These are phyloP conservation scores for Diaporthe eres DNA, from an alignment of 2,329 filamentous ascomycete genomes.

Conservation along the genomic window DNA sequence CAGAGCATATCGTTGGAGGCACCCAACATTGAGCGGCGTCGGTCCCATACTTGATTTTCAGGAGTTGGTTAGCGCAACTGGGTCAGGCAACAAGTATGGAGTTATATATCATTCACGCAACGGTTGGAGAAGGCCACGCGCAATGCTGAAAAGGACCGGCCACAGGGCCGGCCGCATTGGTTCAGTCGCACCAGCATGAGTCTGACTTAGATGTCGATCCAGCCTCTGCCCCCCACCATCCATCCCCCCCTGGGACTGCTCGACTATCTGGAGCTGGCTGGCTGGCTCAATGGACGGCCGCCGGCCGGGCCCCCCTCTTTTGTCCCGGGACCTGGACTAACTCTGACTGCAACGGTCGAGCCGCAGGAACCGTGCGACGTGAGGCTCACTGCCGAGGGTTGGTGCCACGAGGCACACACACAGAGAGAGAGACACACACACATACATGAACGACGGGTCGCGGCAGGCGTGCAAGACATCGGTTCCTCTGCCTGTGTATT, in stretches of 20 bases:
- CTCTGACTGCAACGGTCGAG: not conserved
- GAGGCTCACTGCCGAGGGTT: not conserved
- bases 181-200: not conserved
- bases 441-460: constrained; percentile 5
- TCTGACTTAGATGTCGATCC: not conserved
- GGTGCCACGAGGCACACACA: constrained; percentile 5
- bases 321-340: not conserved
- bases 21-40: not conserved
- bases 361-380: constrained; percentile 28
- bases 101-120: not conserved
- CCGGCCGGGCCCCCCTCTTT: not conserved
- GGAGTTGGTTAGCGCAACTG: not conserved
- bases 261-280: too few relatives aligned
- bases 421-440: not conserved
- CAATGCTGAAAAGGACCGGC: not conserved
- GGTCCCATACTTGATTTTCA: not conserved
- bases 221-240: not conserved
- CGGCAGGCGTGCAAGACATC: not conserved
- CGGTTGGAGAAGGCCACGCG: not conserved
- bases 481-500: not conserved
- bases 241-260: too few relatives aligned
- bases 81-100: not conserved
- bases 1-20: not conserved
- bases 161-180: constrained; percentile 7
- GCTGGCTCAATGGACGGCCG: not conserved